phyloP scores from a whole-genome alignment of 768 basidiomycete genomes.

The Amanita subjunquillea region DNA sequence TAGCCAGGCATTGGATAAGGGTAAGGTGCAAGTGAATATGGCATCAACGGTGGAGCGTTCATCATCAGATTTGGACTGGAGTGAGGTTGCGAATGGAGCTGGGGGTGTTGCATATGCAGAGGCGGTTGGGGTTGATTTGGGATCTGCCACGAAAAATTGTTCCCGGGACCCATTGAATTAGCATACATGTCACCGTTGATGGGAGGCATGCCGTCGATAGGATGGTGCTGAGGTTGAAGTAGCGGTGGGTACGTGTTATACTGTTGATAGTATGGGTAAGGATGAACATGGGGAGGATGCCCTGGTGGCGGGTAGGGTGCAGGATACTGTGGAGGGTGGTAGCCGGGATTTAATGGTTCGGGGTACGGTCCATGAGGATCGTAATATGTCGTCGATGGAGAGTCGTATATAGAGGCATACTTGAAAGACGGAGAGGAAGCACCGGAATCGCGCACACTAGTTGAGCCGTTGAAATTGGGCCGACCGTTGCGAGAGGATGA shows the following conservation, averaged over 20 bases:
- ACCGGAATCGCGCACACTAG: slow-evolving; percentile 61
- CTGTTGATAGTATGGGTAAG: slow-evolving; percentile 29
- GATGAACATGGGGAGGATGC: slow-evolving; percentile 27
- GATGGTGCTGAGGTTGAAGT: slow-evolving; percentile 21
- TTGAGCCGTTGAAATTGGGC: slow-evolving; percentile 39
- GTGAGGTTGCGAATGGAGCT: slow-evolving; percentile 16
- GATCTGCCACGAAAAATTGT: slow-evolving; percentile 29
- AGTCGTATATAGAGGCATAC: slow-evolving; percentile 67
- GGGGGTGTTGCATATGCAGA: slow-evolving; percentile 21
- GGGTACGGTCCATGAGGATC: slow-evolving; percentile 34
- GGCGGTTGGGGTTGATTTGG: slow-evolving; percentile 15
- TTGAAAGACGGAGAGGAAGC: slow-evolving; percentile 71
- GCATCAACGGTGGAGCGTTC: slow-evolving; percentile 22
- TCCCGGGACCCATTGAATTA: slow-evolving; percentile 20
- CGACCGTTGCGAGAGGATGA: slow-evolving; percentile 49
- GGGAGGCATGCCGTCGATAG: slow-evolving; percentile 22
- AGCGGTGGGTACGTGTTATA: slow-evolving; percentile 28
- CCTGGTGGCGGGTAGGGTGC: slow-evolving; percentile 39
- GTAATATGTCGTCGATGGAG: slow-evolving; percentile 29
- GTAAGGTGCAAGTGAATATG: slow-evolving; percentile 17
- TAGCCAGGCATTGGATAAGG: slow-evolving; percentile 19
- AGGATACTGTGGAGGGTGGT: slow-evolving; percentile 37
- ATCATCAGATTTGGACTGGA: slow-evolving; percentile 11
- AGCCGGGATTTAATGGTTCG: slow-evolving; percentile 23
- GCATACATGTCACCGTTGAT: slow-evolving; percentile 22